Base-by-base conservation (phyloP, 169 alveolate genomes). In the Condylostoma magnum region DNA sequence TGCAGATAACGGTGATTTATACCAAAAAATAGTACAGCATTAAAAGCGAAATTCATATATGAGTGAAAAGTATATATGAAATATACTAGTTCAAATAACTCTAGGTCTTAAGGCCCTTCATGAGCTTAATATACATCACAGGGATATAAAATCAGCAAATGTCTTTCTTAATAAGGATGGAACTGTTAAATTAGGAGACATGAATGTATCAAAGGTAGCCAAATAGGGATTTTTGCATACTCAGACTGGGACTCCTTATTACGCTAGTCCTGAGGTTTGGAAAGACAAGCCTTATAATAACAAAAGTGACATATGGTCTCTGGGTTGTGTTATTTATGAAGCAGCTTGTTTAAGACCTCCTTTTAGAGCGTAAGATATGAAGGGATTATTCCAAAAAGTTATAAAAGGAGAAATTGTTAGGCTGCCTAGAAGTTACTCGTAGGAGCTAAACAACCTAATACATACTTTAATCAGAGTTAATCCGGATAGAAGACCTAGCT, bases 261-360 rank as follows among this genome's bases (percentile, higher is more conserved):
- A 96, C 80, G 95, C 97, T 99, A 90, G 97, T 57, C 99, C 99
- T 0, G 99, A 97, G 76, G 88, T 94, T 36, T 85, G 91, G 20
- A 95, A 93, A 46, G 88, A 94, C 65, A 90, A 90, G 63, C n/a
- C n/a, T n/a, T 97, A 97, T 77, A 96, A 97, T 87, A 98, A 96
- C 74, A 92, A 93, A 69, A 93, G 95, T 77, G 97, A 95, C 57
- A 95, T 91, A 83, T 90, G 96, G 94, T 95, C 98, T 20, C 74
- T 90, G 47, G 99, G 99, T 8, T 93, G 98, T 47, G 92, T 94
- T 30, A 76, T 95, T 12, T 95, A 95, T 73, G 99, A 95, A 79
- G 76, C 94, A 28, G 88, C 96, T 2, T 83, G 95, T 15, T 94
- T 97, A 22, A 90, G 87, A 66, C 97, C 98, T 10, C 99, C 99